These are phyloP conservation scores for Phytophthora niederhauseri DNA, from an alignment of 352 stramenopile genomes.

Conservation along the genomic window DNA sequence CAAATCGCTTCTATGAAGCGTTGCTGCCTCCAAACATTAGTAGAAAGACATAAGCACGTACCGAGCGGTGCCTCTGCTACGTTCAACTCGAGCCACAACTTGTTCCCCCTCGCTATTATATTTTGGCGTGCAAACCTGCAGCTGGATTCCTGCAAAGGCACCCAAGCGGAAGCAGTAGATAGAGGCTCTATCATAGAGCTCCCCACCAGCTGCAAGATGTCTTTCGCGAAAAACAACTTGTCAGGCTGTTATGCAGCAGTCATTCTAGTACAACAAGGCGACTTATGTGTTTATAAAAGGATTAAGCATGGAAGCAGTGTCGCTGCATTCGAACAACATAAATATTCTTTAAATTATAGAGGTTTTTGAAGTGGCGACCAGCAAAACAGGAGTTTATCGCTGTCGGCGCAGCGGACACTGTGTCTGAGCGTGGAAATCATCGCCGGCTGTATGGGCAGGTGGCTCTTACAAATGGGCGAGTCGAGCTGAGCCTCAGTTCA, in stretches of 20 bases:
- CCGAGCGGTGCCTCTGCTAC: constrained; percentile 11
- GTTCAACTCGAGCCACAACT: constrained; percentile 12
- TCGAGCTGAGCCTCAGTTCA: constrained; percentile 6
- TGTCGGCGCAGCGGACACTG: not conserved
- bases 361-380: constrained; percentile 24
- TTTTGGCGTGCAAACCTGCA: constrained; percentile 10
- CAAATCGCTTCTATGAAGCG: not conserved
- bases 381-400: constrained; percentile 7
- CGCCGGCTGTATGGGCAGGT: constrained; percentile 12
- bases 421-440: constrained; percentile 10
- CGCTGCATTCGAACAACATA: not conserved
- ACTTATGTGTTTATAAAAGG: not conserved
- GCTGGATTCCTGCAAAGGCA: constrained; percentile 20
- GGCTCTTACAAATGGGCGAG: not conserved
- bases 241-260: constrained; percentile 18
- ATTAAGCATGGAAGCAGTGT: too few species aligned
- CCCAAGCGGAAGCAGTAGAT: constrained; percentile 10
- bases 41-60: constrained; percentile 18
- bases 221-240: constrained; percentile 30
- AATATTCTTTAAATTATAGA: not conserved
- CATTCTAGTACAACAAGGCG: not conserved
- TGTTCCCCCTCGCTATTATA: not conserved
- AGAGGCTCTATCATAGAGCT: too few species aligned
- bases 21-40: constrained; percentile 7
- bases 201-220: constrained; percentile 18